Base-by-base conservation (phyloP, 2,329 filamentous ascomycete genomes). In the Claviceps capensis region DNA sequence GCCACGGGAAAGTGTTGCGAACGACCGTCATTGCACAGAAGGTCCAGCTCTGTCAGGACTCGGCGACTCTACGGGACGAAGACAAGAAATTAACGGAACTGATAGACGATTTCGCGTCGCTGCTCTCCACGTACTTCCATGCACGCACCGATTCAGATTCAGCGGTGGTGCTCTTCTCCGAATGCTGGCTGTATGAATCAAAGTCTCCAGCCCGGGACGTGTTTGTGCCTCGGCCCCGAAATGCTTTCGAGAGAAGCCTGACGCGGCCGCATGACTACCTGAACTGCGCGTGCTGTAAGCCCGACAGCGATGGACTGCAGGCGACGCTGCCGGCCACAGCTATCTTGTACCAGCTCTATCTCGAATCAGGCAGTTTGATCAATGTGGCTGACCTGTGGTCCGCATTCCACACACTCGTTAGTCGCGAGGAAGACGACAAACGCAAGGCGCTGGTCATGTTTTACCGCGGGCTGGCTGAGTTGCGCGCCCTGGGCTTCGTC, bases 401-500 rank as follows among this genome's bases (percentile, higher is more conserved):
- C 13, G 86, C 88, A 3, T 94, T 88, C 65, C 76, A 78, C 57
- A 78, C 78, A 16, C 76, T 86, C 34, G 70, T 85, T 60, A 59
- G 11, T 9, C 69, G 70, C 14, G 68, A 71, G 14, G 72, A 73
- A 7, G 59, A 69, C 7, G 71, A 75, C 47, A 78, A 82, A 64
- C 71, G 78, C 57, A 75, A 73, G 47, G 76, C 75, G 7, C 74
- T 88, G 68, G 81, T 88, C 43, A 70, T 86, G 53, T 98, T 97
- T 68, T 96, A 96, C 67, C 78, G 82, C 55, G 86, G 80, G 5
- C 67, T 97, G 56, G 88, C 91, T 0, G 93, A 98, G 67, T 68
- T 98, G 64, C 85, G 83, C 65, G 79, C 83, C 51, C 74, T 98
- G 61, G 93, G 93, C 7, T 85, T 96, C 68, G 77, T 97, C 55